Base-by-base conservation (phyloP, 768 basidiomycete genomes). In the Leccinum variicolor region DNA sequence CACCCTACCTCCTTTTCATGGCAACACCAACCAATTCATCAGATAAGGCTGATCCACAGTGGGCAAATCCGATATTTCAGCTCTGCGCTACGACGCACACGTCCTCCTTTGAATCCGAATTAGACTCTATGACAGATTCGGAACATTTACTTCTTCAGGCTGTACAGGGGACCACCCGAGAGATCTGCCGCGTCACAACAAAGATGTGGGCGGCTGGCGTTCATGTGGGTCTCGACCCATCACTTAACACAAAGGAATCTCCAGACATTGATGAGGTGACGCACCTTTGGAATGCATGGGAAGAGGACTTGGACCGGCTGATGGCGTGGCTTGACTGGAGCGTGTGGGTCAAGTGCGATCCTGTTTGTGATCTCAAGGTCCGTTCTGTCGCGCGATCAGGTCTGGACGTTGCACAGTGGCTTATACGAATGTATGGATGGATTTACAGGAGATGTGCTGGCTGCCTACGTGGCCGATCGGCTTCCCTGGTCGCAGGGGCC, bases 261-360 rank as follows among this genome's bases (percentile, higher is more conserved):
- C 52, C 36, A 0, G 51, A 62, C 13, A 21, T 60, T 13, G 17
- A 29, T 1, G 52, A 63, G 23, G 39, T 61, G 25, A 53, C 29
- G 6, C 36, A 2, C 2, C 26, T 74, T 43, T 36, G 69, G n/a
- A 21, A 23, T 13, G 33, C 52, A 5, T 83, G 82, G 82, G 64
- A 53, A 8, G 47, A 36, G 21, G 71, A 75, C 9, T 49, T 79
- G 23, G 58, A 69, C 7, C 58, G 50, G 3, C 61, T 84, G 21
- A 79, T 83, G 75, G 47, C 36, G 0, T 84, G 83, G 82, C 66
- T 84, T 0, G 82, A 79, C 58, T 84, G 83, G 82, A 75, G 68
- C 39, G 65, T 74, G 7, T 84, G 83, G 82, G 62, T 76, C 2
- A 78, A 70, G 46, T 84, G 83, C 52, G 66, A 64, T 3, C 81